Conservation (phyloP, 371 early-diverging fungal species). For the Mucor racemosus region DNA sequence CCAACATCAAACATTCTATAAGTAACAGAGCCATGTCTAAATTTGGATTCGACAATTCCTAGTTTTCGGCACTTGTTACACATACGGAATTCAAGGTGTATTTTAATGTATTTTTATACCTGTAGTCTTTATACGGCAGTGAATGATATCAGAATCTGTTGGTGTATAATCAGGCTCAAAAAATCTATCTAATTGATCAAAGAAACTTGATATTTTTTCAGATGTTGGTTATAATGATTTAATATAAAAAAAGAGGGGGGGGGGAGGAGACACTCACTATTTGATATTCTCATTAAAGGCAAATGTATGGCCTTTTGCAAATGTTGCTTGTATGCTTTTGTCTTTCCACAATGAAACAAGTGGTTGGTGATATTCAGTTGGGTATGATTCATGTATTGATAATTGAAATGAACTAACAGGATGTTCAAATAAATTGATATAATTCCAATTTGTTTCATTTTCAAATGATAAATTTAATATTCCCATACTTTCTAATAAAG, state of each 20-base stretch:
- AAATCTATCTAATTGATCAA: slow-evolving; percentile 83
- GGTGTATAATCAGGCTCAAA: slow-evolving; percentile 74
- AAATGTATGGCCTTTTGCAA: slow-evolving; percentile 72
- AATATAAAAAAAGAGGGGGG: not conserved
- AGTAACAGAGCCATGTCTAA: slow-evolving; percentile 78
- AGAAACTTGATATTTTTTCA: slow-evolving; percentile 59
- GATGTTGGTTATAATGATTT: not conserved
- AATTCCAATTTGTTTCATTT: slow-evolving; percentile 57
- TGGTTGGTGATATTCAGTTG: slow-evolving; percentile 70
- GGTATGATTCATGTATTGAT: slow-evolving; percentile 59
- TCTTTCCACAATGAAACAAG: slow-evolving; percentile 78
- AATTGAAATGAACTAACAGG: slow-evolving; percentile 24
- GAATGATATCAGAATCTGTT: slow-evolving; percentile 83
- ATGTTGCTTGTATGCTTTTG: slow-evolving; percentile 62
- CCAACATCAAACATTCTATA: slow-evolving; percentile 96
- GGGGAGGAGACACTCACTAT: slow-evolving; percentile 58
- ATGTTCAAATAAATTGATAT: slow-evolving; percentile 25
- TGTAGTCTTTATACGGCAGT: slow-evolving; percentile 65
- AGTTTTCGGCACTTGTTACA: slow-evolving; percentile 29
- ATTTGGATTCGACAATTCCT: slow-evolving; percentile 86
- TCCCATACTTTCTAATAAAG: slow-evolving; percentile 88
- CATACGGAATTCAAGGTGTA: not conserved
- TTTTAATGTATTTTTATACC: slow-evolving; percentile 9
- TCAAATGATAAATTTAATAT: slow-evolving; percentile 67
- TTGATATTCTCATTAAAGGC: slow-evolving; percentile 83